Conservation (phyloP, 2,329 filamentous ascomycete species). For the Eutypa lata region DNA sequence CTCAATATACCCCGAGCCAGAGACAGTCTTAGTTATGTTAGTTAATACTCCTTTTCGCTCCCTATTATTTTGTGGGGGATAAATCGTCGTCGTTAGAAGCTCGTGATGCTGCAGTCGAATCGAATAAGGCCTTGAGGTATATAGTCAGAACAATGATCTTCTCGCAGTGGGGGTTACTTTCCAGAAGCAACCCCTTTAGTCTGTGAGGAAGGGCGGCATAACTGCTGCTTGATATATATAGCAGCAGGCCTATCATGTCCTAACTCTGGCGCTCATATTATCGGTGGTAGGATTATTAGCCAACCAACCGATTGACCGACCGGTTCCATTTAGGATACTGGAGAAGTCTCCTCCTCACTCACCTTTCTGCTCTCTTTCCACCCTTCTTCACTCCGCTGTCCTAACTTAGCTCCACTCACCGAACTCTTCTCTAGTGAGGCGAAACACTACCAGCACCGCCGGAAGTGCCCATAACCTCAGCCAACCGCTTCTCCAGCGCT, state of each 20-base stretch:
- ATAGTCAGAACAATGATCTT: not conserved
- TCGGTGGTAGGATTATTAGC: too few relatives aligned
- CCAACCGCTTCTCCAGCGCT: slow-evolving; percentile 11
- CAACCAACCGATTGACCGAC: too few relatives aligned
- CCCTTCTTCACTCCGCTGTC: not conserved
- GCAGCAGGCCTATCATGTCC: not conserved
- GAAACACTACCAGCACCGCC: too few relatives aligned
- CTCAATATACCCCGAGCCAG: too few relatives aligned
- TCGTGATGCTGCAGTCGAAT: too few relatives aligned
- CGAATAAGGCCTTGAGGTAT: too few relatives aligned
- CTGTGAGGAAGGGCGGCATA: not conserved
- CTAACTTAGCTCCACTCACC: not conserved
- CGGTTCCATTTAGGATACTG: not conserved
- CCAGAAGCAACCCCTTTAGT: not conserved
- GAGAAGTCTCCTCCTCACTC: not conserved
- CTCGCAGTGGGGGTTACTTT: not conserved
- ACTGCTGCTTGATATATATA: not conserved
- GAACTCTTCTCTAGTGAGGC: too few relatives aligned
- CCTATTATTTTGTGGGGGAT: not conserved
- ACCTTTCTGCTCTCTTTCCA: not conserved
- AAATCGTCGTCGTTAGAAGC: too few relatives aligned
- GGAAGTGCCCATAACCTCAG: too few relatives aligned
- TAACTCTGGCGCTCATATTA: not conserved
- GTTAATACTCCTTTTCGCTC: not conserved
- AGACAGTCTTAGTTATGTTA: too few relatives aligned